These are phyloP conservation scores for Larix sibirica DNA, from an alignment of 83 land plant species.

Conservation along the genomic window DNA sequence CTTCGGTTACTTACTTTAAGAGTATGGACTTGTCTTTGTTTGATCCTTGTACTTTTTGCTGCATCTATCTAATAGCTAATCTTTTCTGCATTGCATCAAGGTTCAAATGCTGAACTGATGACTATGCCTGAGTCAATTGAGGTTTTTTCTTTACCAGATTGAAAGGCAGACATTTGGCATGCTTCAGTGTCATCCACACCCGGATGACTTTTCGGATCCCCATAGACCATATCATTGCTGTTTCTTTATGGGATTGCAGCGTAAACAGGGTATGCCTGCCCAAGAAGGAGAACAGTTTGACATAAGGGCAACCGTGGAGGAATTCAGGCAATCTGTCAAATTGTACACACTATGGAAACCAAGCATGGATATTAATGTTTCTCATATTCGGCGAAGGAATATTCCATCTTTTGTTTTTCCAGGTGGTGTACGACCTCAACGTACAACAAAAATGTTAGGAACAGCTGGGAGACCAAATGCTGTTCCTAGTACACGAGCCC, in stretches of 20 bases:
- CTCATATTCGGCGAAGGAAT: constrained; percentile 79
- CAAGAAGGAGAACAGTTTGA: constrained; percentile 91
- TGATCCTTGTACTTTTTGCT: constrained; percentile 9
- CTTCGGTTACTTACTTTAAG: constrained; percentile 79
- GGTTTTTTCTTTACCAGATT: constrained; percentile 36
- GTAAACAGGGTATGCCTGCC: constrained; percentile 60
- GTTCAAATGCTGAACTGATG: constrained; percentile 18
- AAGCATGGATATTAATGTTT: constrained; percentile 86
- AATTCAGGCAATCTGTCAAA: constrained; percentile 64
- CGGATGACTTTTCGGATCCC: constrained; percentile 69
- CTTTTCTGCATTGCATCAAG: background rate
- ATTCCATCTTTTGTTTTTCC: constrained; percentile 89
- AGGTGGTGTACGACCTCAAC: constrained; percentile 44
- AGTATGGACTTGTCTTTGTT: constrained; percentile 37
- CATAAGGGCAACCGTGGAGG: constrained; percentile 82
- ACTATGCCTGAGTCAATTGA: background rate
- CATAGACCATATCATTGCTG: constrained; percentile 54
- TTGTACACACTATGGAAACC: constrained; percentile 78
- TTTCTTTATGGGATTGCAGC: constrained; percentile 90
- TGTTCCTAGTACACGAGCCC: background rate
- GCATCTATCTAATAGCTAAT: background rate
- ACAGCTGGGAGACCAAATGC: constrained; percentile 2
- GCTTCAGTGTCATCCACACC: constrained; percentile 95
- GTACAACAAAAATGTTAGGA: constrained; percentile 5
- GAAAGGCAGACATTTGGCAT: constrained; percentile 81